phyloP scores from a whole-genome alignment of 192 early-diverging fungal species.

The Linnemannia exigua region DNA sequence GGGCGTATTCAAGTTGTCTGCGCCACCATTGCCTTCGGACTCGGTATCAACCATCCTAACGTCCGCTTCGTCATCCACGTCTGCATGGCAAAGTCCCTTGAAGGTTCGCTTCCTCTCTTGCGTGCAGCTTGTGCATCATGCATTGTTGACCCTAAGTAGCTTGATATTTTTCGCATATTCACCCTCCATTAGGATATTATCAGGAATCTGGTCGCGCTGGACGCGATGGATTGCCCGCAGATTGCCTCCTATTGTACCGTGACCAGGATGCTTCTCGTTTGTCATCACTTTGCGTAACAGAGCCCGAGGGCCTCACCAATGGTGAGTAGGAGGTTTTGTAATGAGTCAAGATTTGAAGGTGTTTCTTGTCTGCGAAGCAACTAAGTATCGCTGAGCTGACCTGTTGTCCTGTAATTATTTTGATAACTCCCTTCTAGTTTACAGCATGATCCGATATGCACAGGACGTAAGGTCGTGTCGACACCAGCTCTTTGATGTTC shows the following conservation, averaged over 20 bases:
- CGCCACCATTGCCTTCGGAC: conserved; percentile 86
- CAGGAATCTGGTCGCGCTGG: conserved; percentile 84
- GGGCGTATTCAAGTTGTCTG: conserved; percentile 74
- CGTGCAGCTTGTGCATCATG: background rate
- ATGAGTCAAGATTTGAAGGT: background rate
- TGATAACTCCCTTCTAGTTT: conserved; percentile 51
- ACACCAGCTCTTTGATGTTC: conserved; percentile 69
- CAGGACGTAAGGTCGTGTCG: conserved; percentile 75
- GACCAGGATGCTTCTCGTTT: conserved; percentile 74
- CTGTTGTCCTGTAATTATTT: background rate
- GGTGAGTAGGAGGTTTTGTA: conserved; percentile 25
- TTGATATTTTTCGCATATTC: background rate
- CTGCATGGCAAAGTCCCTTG: conserved; percentile 77
- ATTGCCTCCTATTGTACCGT: conserved; percentile 79
- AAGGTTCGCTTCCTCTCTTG: conserved; percentile 13
- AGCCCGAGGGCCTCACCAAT: conserved; percentile 69
- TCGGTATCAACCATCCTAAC: conserved; percentile 81
- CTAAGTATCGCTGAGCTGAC: background rate
- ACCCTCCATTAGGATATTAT: conserved; percentile 66
- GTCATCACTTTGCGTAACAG: conserved; percentile 70
- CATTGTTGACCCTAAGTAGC: background rate
- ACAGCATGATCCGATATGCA: conserved; percentile 73
- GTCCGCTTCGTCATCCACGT: conserved; percentile 82
- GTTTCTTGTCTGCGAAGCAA: background rate
- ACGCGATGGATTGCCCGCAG: conserved; percentile 75